Evolutionary conservation across 1,284 basidiomycete species (phyloP), one percentile per base, ranked within the genome.

Genomic region (Xerocomus nothofagi): DNA sequence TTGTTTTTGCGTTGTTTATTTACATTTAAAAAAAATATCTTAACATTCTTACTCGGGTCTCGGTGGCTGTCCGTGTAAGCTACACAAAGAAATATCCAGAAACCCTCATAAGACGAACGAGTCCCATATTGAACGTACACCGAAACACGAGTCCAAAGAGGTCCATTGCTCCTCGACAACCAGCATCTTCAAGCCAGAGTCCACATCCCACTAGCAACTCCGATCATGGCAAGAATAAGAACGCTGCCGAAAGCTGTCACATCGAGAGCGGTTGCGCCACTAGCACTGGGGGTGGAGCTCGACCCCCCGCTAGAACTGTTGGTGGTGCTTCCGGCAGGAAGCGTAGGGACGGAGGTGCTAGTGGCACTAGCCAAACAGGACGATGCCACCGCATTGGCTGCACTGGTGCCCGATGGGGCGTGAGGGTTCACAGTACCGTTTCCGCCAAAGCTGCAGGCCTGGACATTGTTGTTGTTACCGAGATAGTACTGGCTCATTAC

Each of bases 401-500:
- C 79, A 27, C 76, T 69, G 15, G 74, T 73, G 30, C 72, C 69
- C 18, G 82, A 71, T 4, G 86, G 77, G 18, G 81, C 79, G 23
- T 68, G 67, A n/a, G 69, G 26, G 63, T 88, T 88, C 57, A 90
- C 71, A 8, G 89, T 91, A 4, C 85, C 93, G 65, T 97, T 96
- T 15, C 92, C 92, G 42, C 68, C 69, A 68, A 95, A 96, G 73
- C 75, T 77, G 71, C 89, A 92, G 7, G 88, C 76, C 44, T 80
- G 71, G 10, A 71, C 65, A 47, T 83, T 73, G 56, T 79, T 78
- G 65, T 78, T 78, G 49, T 79, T 81, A 34, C 74, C 65, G 64
- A 90, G 82, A 66, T 88, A 95, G 71, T 81, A 93, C 54, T 84
- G 73, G 62, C 80, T 88, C 81, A 96, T 90, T 49, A 86, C 84